These are phyloP conservation scores for Fusarium sp. DNA, from an alignment of 2,329 filamentous ascomycete species.

Conservation along the genomic window DNA sequence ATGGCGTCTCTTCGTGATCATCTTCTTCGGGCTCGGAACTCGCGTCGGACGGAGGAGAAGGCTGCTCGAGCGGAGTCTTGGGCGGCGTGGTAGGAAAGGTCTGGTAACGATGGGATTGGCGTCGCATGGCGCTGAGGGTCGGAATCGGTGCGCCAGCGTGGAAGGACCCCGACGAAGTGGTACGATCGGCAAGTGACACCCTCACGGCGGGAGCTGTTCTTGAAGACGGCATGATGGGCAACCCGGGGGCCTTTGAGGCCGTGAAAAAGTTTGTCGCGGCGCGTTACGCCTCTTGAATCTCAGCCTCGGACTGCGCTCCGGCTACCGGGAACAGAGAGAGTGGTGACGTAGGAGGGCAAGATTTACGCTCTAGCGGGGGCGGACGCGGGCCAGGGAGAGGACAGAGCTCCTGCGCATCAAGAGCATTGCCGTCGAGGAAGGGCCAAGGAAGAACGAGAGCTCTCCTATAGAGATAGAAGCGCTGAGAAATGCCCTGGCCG, in stretches of 20 bases:
- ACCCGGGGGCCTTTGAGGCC: neutral
- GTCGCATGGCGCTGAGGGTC: constrained; percentile 54
- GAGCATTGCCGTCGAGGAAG: constrained; percentile 16
- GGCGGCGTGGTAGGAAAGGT: constrained; percentile 86
- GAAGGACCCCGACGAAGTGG: constrained; percentile 63
- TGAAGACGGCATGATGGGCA: constrained; percentile 40
- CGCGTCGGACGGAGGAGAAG: constrained; percentile 47
- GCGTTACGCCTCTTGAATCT: constrained; percentile 11
- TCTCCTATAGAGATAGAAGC: neutral
- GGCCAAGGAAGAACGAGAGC: neutral
- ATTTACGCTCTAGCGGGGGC: constrained; percentile 37
- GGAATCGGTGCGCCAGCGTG: constrained; percentile 68
- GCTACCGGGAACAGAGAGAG: constrained; percentile 14
- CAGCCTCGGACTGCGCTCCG: constrained; percentile 13
- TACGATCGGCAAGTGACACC: constrained; percentile 36
- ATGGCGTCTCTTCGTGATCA: constrained; percentile 75
- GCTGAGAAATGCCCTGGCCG: neutral
- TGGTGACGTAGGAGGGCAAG: constrained; percentile 39
- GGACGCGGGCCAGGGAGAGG: constrained; percentile 41
- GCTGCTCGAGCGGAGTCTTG: constrained; percentile 72
- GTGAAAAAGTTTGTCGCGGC: constrained; percentile 17
- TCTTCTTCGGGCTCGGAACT: constrained; percentile 50
- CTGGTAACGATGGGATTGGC: constrained; percentile 76
- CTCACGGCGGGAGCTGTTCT: constrained; percentile 22
- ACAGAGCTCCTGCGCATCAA: constrained; percentile 26